phyloP scores from a whole-genome alignment of 352 stramenopile genomes.

The Globisporangium heterothallicum region DNA sequence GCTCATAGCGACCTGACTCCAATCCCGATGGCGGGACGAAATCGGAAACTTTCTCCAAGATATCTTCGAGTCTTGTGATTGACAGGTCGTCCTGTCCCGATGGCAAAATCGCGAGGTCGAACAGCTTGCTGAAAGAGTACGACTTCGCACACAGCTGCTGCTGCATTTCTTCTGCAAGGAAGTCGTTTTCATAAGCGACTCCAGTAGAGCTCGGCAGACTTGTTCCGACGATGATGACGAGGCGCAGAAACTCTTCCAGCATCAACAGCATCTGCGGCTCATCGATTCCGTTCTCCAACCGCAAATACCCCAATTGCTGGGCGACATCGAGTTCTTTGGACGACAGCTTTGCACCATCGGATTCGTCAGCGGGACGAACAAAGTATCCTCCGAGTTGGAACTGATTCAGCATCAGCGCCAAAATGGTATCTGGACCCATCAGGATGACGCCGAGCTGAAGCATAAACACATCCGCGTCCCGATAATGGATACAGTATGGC shows the following conservation, averaged over 20 bases:
- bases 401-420: constrained; percentile 70
- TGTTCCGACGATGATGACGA: constrained; percentile 74
- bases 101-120: constrained; percentile 74
- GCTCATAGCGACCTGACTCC: constrained; percentile 73
- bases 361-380: constrained; percentile 10
- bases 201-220: constrained; percentile 62
- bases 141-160: constrained; percentile 81
- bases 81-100: constrained; percentile 82
- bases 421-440: constrained; percentile 51
- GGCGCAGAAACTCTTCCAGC: constrained; percentile 77
- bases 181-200: constrained; percentile 58
- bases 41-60: constrained; percentile 56
- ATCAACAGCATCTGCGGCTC: constrained; percentile 67
- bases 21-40: constrained; percentile 72
- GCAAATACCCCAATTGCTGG: constrained; percentile 36
- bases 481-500: constrained; percentile 84
- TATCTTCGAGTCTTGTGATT: constrained; percentile 51
- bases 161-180: constrained; percentile 79
- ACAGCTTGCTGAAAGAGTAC: constrained; percentile 75
- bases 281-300: constrained; percentile 58
- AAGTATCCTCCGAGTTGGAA: constrained; percentile 78
- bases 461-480: constrained; percentile 76
- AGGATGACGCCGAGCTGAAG: constrained; percentile 68
- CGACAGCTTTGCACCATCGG: neutral
- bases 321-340: constrained; percentile 10